Percentiles rank a stretch among this genome's conserved stretches.
Evolutionary conservation across 139 green algal species (phyloP).

Genomic region (Closterium sp.): DNA sequence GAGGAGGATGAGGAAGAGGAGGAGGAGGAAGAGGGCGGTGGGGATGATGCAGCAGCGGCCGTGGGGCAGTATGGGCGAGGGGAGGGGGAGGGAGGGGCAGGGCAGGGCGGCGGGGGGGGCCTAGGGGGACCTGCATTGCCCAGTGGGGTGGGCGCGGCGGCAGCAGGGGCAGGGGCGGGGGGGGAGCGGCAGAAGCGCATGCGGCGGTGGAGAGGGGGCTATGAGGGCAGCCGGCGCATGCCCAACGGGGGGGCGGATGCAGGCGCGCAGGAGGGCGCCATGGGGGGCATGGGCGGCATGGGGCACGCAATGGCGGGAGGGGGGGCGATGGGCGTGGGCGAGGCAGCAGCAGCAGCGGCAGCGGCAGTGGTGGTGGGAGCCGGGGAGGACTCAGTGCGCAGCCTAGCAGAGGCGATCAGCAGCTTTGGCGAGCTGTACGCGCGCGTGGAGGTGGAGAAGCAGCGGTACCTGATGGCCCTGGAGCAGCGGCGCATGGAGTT

Average conservation of each 20-base stretch:
- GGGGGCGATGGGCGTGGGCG: not conserved
- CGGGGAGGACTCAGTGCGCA: not conserved
- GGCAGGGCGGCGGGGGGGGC: no score
- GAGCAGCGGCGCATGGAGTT: not conserved
- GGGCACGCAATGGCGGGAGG: not conserved
- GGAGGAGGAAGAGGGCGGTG: not conserved
- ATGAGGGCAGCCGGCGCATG: not conserved
- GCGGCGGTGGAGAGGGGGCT: not conserved
- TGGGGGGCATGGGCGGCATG: not conserved
- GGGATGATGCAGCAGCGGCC: not conserved
- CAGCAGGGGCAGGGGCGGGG: not conserved
- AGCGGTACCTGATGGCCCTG: not conserved
- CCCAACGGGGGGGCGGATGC: not conserved
- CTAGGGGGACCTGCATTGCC: not conserved
- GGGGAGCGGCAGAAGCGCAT: not conserved
- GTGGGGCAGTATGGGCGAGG: not conserved
- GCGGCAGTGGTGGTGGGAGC: not conserved
- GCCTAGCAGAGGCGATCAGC: not conserved
- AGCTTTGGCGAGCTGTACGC: not conserved
- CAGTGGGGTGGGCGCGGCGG: not conserved
- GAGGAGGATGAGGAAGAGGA: not conserved
- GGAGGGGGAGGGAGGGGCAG: not conserved
- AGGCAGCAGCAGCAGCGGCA: not conserved
- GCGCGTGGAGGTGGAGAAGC: conserved; percentile 1
- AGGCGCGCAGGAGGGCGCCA: not conserved